Conservation (phyloP, 2,329 filamentous ascomycete genomes). For the Chrysosporium keratinophilum region DNA sequence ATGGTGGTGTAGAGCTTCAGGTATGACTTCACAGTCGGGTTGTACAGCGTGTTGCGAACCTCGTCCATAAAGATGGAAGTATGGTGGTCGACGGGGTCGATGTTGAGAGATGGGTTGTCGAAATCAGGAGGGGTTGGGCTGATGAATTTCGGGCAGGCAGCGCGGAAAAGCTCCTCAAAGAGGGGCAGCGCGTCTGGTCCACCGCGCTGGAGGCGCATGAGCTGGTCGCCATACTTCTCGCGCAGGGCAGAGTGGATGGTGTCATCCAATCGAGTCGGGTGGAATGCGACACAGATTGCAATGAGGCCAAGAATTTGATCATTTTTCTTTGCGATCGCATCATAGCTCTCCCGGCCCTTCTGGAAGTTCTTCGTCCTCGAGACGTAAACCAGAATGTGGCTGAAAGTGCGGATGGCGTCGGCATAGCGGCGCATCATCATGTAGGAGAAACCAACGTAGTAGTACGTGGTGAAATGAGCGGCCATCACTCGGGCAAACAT, state of each 20-base stretch:
- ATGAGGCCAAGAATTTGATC: conserved; percentile 99
- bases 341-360: conserved; percentile 81
- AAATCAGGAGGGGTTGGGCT: conserved; percentile 94
- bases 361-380: conserved; percentile 99
- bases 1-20: conserved; percentile 98
- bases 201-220: conserved; percentile 89
- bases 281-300: conserved; percentile 96
- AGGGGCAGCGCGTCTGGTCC: conserved; percentile 90
- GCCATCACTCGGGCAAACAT: conserved; percentile 99
- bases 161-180: conserved; percentile 96
- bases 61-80: conserved; percentile 98
- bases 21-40: conserved; percentile 95
- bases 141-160: conserved; percentile 99
- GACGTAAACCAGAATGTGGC: conserved; percentile 98
- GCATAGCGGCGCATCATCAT: conserved; percentile 99
- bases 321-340: conserved; percentile 99
- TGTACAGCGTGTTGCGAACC: conserved; percentile 98
- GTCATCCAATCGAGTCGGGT: conserved; percentile 93
- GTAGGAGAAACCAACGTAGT: conserved; percentile 99
- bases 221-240: conserved; percentile 98
- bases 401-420: conserved; percentile 99
- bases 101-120: conserved; percentile 88
- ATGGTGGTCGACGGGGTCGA: conserved; percentile 96
- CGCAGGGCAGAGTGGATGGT: conserved; percentile 96
- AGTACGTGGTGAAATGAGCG: conserved; percentile 98